A percentile compares a stretch with the other conserved stretches of the same genome.
Evolutionary conservation across 495 filamentous ascomycete genomes (phyloP).

Genomic region (Xylaria intraflava): DNA sequence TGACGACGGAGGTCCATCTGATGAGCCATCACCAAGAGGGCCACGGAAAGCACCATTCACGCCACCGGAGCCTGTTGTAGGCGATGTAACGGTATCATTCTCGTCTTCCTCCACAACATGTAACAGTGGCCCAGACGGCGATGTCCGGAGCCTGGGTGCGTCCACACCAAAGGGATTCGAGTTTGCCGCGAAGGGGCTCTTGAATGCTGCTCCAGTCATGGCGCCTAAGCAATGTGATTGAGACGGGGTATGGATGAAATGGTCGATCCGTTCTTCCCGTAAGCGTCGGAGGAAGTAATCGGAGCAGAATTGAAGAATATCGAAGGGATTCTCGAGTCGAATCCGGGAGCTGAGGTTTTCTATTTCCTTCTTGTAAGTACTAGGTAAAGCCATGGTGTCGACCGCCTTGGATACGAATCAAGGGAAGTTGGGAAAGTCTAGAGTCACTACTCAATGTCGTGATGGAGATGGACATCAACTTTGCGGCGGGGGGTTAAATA

Average conservation of each 20-base stretch:
- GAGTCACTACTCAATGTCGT: neutral
- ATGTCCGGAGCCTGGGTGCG: conserved; percentile 24
- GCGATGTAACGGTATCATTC: conserved; percentile 49
- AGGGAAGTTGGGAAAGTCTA: neutral
- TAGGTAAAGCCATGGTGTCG: conserved; percentile 24
- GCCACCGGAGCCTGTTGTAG: conserved; percentile 47
- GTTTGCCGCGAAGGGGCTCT: conserved; percentile 47
- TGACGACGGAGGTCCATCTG: conserved; percentile 33
- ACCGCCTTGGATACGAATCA: neutral
- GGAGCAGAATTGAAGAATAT: conserved; percentile 62
- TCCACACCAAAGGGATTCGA: conserved; percentile 46
- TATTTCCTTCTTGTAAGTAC: conserved; percentile 53
- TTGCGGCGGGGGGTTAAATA: neutral
- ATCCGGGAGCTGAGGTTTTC: conserved; percentile 52
- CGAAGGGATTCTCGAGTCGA: conserved; percentile 43
- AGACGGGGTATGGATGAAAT: conserved; percentile 28
- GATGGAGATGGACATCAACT: neutral
- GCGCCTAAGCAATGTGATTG: conserved; percentile 15
- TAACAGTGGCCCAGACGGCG: conserved; percentile 29
- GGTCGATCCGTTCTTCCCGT: conserved; percentile 51
- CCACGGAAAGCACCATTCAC: conserved; percentile 28
- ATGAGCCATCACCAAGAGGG: conserved; percentile 43
- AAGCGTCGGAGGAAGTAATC: conserved; percentile 59
- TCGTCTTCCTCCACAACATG: conserved; percentile 57
- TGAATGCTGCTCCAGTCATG: conserved; percentile 49